phyloP scores from a whole-genome alignment of 176 grass and related monocot species.

The Thalia dealbata region DNA sequence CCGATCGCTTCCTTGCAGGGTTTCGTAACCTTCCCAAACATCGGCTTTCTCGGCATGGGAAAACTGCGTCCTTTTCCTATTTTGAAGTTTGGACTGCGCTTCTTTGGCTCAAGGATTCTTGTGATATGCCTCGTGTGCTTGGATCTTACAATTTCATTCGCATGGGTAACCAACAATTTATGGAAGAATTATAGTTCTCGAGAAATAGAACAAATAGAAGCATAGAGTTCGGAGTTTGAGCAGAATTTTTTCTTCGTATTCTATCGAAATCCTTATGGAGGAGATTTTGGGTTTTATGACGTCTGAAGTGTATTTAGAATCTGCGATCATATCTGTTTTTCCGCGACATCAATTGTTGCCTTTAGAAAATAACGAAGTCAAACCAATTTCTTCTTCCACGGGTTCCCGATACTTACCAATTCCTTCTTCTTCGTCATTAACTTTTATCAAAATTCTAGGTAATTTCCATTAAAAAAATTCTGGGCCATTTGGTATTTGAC shows the following conservation, averaged over 20 bases:
- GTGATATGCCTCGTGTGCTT: not conserved
- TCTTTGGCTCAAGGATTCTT: not conserved
- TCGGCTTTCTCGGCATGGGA: not conserved
- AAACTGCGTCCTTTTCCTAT: not conserved
- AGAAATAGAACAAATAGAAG: no score
- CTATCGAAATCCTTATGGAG: not conserved
- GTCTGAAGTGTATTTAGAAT: not conserved
- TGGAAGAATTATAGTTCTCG: not conserved
- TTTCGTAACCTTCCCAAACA: not conserved
- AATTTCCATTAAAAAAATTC: no score
- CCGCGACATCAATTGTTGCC: no score
- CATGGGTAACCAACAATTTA: not conserved
- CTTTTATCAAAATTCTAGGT: no score
- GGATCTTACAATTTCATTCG: no score
- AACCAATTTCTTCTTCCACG: not conserved
- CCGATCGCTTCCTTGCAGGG: not conserved
- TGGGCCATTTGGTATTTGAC: not conserved
- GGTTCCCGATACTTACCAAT: no score
- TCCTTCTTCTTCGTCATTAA: no score
- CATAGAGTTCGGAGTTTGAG: no score
- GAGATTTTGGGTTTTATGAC: not conserved
- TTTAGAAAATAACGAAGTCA: not conserved
- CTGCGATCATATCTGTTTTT: no score
- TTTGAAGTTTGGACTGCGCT: not conserved
- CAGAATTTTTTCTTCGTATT: no score